Conservation (phyloP, 148 eudicot genomes). For the Linanthus parryae region DNA sequence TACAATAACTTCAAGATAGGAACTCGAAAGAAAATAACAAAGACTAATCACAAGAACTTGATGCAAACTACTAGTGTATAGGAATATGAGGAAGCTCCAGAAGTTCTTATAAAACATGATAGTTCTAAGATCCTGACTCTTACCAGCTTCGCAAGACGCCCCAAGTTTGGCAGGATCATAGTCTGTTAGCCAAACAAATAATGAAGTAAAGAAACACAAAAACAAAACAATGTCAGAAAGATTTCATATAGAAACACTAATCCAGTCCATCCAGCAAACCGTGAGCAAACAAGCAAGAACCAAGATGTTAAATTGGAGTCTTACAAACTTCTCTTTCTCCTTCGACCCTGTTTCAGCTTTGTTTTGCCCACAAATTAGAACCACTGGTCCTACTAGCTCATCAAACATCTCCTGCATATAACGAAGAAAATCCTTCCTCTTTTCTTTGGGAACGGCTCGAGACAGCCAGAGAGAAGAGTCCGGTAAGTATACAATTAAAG, state of each 20-base stretch:
- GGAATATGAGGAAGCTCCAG: constrained; percentile 1
- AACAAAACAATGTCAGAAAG: constrained; percentile 3
- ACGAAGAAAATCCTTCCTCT: constrained; percentile 62
- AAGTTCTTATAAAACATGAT: constrained; percentile 6
- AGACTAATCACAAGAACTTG: neutral
- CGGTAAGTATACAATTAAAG: constrained; percentile 89
- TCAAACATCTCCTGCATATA: constrained; percentile 94
- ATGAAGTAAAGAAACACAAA: constrained; percentile 5
- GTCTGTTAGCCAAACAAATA: constrained; percentile 47
- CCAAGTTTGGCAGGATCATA: constrained; percentile 85
- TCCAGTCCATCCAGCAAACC: constrained; percentile 2
- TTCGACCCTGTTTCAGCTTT: constrained; percentile 78
- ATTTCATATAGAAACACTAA: neutral
- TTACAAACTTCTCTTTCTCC: constrained; percentile 90
- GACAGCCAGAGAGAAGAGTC: constrained; percentile 83
- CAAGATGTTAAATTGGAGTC: constrained; percentile 15
- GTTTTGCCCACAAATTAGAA: constrained; percentile 93
- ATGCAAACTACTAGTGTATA: neutral
- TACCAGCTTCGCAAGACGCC: constrained; percentile 98
- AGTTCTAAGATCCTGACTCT: constrained; percentile 1
- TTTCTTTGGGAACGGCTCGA: constrained; percentile 78
- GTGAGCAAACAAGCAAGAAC: no score
- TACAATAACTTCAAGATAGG: no score
- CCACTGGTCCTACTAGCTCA: constrained; percentile 67
- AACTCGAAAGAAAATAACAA: neutral